Conservation (phyloP, 139 green algal species). For the Chlamydomonas schloesseri region DNA sequence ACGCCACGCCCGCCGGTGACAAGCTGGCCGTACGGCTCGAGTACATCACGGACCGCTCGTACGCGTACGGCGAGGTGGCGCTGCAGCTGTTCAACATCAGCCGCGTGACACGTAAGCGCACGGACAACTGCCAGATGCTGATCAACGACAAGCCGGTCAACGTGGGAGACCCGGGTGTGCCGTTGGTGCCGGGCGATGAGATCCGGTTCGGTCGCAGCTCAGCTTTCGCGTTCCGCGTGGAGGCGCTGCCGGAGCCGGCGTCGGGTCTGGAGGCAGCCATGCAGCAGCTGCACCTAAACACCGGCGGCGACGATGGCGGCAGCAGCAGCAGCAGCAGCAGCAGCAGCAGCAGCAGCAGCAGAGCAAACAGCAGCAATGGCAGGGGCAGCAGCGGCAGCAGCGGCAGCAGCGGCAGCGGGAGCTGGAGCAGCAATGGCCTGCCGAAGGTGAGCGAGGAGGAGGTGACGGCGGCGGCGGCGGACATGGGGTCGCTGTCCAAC, state of each 20-base stretch:
- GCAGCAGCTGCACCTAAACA: constrained; percentile 44
- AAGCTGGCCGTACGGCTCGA: constrained; percentile 36
- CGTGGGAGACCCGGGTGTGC: constrained; percentile 27
- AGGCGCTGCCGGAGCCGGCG: constrained; percentile 2
- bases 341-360: constrained; percentile 12
- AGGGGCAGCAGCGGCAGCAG: too few species aligned
- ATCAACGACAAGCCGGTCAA: constrained; percentile 27
- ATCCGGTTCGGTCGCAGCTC: constrained; percentile 5
- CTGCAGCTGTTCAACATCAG: constrained; percentile 43
- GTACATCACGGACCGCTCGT: constrained; percentile 32
- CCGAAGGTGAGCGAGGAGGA: neutral
- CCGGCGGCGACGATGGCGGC: neutral
- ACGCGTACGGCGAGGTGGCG: constrained; percentile 3
- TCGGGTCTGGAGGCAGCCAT: constrained; percentile 3
- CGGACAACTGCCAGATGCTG: constrained; percentile 1
- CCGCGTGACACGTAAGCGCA: constrained; percentile 7
- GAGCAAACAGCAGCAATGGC: too few species aligned
- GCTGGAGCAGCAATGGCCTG: too few species aligned
- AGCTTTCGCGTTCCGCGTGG: constrained; percentile 21
- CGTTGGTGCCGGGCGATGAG: constrained; percentile 24
- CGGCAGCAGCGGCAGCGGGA: constrained; percentile 20
- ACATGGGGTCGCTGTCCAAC: neutral
- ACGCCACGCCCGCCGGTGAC: neutral
- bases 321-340: constrained; percentile 4
- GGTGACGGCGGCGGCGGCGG: neutral